phyloP scores from a whole-genome alignment of 805 yeast species.

The Myxozyma neotropica region DNA sequence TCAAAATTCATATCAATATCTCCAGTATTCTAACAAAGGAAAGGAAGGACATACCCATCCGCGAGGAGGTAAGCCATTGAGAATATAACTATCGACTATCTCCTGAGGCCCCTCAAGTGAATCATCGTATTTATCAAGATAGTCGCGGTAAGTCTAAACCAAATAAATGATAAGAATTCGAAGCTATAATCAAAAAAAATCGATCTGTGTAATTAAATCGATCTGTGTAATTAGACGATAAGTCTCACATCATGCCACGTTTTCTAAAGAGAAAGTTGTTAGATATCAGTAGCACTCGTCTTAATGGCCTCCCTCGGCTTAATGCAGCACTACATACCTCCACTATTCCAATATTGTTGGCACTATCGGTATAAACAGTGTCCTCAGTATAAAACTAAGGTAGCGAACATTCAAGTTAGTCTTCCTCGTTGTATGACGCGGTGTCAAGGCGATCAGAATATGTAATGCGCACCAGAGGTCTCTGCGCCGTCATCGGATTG shows the following conservation, averaged over 20 bases:
- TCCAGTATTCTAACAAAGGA: not conserved
- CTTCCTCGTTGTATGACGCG: no score
- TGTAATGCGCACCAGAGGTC: constrained; percentile 3
- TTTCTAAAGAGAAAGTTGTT: constrained; percentile 13
- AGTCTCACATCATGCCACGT: constrained; percentile 33
- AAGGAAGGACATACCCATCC: constrained; percentile 28
- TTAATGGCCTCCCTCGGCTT: not conserved
- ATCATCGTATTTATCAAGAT: constrained; percentile 16
- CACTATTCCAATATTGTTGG: constrained; percentile 25
- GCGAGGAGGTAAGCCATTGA: constrained; percentile 28
- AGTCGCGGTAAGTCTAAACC: constrained; percentile 26
- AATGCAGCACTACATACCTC: constrained; percentile 19
- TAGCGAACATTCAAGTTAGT: no score
- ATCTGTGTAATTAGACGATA: no score
- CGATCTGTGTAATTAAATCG: not conserved
- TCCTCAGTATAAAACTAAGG: constrained; percentile 31
- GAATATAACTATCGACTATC: constrained; percentile 17
- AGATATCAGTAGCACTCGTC: not conserved
- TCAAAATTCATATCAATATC: not conserved
- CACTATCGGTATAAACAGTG: constrained; percentile 23
- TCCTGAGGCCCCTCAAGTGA: constrained; percentile 28
- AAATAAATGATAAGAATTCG: not conserved
- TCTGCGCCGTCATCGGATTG: constrained; percentile 12
- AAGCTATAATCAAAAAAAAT: not conserved
- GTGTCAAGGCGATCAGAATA: no score